These are phyloP conservation scores for Hanseniaspora hatyaiensis DNA, from an alignment of 805 yeast genomes.

Conservation along the genomic window DNA sequence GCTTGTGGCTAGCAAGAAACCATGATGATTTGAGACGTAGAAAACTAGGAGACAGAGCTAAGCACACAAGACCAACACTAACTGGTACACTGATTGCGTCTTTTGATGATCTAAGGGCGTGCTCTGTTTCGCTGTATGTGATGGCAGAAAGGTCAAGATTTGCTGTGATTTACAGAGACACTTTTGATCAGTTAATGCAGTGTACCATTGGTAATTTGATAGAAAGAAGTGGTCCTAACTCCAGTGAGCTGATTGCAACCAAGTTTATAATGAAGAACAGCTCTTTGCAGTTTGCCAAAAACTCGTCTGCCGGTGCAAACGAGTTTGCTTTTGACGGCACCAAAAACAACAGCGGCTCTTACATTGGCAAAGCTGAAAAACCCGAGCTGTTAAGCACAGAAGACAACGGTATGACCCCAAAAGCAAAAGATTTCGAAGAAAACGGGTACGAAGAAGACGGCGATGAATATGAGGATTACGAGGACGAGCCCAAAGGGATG, in stretches of 20 bases:
- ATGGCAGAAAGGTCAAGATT: slow-evolving; percentile 56
- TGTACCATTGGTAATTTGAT: slow-evolving; percentile 54
- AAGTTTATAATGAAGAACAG: not conserved
- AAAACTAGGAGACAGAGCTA: slow-evolving; percentile 44
- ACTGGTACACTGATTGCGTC: slow-evolving; percentile 44
- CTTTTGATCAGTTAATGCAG: slow-evolving; percentile 54
- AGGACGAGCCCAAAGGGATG: not conserved
- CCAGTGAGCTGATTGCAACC: slow-evolving; percentile 42
- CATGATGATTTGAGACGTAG: slow-evolving; percentile 46
- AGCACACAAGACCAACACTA: slow-evolving; percentile 49
- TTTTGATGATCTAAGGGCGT: slow-evolving; percentile 52
- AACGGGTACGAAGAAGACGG: slow-evolving; percentile 5
- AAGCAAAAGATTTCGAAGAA: not conserved
- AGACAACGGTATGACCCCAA: not conserved
- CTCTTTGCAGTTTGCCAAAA: not conserved
- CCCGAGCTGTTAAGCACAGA: no score
- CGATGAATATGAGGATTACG: not conserved
- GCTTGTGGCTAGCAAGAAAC: slow-evolving; percentile 56
- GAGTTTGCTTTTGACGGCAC: no score
- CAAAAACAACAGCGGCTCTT: no score
- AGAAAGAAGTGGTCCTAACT: slow-evolving; percentile 52
- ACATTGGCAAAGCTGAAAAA: no score
- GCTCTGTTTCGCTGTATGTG: slow-evolving; percentile 51
- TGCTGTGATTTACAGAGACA: slow-evolving; percentile 51
- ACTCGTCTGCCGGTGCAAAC: no score